Evolutionary conservation across 2,329 filamentous ascomycete genomes (phyloP).

Genomic region (Colletotrichum incanum): DNA sequence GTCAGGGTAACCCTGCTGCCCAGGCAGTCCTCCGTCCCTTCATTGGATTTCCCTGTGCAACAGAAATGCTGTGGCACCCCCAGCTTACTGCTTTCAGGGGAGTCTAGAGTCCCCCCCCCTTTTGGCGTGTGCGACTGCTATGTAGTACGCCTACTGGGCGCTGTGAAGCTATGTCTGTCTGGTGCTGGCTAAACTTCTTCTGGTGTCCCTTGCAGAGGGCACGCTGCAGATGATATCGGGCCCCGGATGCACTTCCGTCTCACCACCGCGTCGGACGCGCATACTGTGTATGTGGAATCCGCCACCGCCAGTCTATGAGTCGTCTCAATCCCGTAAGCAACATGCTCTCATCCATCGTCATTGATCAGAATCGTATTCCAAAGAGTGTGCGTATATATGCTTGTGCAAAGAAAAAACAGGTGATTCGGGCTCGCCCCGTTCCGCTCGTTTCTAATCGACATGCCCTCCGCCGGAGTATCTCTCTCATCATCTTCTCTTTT

Average conservation of each 20-base stretch:
- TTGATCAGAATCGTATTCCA: neutral
- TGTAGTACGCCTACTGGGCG: neutral
- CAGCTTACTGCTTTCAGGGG: conserved; percentile 8
- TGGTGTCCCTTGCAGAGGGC: conserved; percentile 36
- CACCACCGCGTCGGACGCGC: neutral
- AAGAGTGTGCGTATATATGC: neutral
- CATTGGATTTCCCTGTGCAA: neutral
- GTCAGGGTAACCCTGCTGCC: conserved; percentile 12
- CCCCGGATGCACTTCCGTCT: conserved; percentile 12
- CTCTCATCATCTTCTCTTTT: neutral
- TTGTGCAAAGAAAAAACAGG: neutral
- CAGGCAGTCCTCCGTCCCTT: neutral
- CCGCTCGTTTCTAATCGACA: neutral
- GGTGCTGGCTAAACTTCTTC: conserved; percentile 21
- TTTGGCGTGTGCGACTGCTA: neutral
- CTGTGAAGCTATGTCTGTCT: neutral
- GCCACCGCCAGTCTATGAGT: conserved; percentile 17
- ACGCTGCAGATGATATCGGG: conserved; percentile 40
- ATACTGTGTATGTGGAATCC: neutral
- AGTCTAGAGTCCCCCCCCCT: neutral
- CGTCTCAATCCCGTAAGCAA: conserved; percentile 9
- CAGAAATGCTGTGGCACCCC: conserved; percentile 10
- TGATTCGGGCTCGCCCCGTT: conserved; percentile 11
- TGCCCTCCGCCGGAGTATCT: neutral
- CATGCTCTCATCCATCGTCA: neutral